phyloP scores from a whole-genome alignment of 176 grass and related monocot species.

The Triticum urartu region DNA sequence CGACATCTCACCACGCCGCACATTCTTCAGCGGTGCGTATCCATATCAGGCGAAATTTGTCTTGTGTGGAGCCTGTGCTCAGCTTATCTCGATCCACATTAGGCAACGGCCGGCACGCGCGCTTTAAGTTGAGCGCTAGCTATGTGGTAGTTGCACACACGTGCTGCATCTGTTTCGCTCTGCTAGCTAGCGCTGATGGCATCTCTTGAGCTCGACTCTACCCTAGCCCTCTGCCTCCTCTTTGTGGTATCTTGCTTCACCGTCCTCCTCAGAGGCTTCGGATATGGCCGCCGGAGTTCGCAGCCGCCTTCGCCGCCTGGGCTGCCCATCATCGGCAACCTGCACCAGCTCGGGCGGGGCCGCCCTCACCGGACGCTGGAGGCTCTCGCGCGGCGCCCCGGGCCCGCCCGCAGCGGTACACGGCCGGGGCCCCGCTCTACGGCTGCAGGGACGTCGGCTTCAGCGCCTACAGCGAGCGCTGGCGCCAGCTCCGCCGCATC shows the following conservation, averaged over 20 bases:
- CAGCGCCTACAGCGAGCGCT: conserved; percentile 51
- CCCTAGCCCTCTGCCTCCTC: neutral
- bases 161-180: neutral
- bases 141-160: neutral
- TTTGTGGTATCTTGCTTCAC: neutral
- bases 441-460: conserved; percentile 31
- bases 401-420: conserved; percentile 27
- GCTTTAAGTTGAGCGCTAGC: neutral
- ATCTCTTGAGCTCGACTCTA: neutral
- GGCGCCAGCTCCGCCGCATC: conserved; percentile 30
- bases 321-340: conserved; percentile 48
- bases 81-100: too few species aligned
- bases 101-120: neutral
- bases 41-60: neutral
- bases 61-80: too few species aligned
- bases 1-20: neutral
- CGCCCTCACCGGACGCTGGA: conserved; percentile 12
- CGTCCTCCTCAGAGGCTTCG: neutral
- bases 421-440: conserved; percentile 24
- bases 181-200: neutral
- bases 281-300: neutral
- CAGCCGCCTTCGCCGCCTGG: conserved; percentile 36
- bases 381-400: neutral
- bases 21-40: neutral
- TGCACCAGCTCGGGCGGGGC: conserved; percentile 39